Conservation (phyloP, 2,329 filamentous ascomycete genomes). For the Aphanoascus verrucosus region DNA sequence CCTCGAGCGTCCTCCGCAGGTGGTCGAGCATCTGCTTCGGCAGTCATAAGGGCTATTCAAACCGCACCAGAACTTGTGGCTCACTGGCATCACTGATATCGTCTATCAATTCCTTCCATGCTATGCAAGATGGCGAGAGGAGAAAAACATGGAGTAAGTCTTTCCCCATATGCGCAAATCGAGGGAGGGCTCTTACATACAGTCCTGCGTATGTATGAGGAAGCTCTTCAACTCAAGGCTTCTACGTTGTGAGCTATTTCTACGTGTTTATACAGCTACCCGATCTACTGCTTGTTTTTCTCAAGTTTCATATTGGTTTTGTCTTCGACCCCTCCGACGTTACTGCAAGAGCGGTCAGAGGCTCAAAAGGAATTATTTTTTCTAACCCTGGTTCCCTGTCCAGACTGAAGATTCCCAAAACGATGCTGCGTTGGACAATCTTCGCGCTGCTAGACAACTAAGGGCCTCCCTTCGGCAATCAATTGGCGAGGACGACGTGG, state of each 20-base stretch:
- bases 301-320: neutral
- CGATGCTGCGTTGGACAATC: constrained; percentile 1
- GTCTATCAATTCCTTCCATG: neutral
- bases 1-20: too few species aligned
- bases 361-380: neutral
- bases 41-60: too few species aligned
- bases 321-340: neutral
- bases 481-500: constrained; percentile 2
- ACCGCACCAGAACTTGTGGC: too few species aligned
- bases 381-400: neutral
- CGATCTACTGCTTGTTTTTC: neutral
- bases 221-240: neutral
- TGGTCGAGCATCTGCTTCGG: too few species aligned
- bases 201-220: neutral
- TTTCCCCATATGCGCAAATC: neutral
- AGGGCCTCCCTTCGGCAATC: constrained; percentile 4
- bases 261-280: neutral
- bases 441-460: neutral
- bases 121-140: neutral
- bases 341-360: neutral
- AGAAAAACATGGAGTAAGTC: neutral
- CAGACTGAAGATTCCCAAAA: neutral
- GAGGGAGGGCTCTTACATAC: neutral
- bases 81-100: too few species aligned
- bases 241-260: neutral